Conservation (phyloP, 1,284 basidiomycete species). For the Tilletia indica region DNA sequence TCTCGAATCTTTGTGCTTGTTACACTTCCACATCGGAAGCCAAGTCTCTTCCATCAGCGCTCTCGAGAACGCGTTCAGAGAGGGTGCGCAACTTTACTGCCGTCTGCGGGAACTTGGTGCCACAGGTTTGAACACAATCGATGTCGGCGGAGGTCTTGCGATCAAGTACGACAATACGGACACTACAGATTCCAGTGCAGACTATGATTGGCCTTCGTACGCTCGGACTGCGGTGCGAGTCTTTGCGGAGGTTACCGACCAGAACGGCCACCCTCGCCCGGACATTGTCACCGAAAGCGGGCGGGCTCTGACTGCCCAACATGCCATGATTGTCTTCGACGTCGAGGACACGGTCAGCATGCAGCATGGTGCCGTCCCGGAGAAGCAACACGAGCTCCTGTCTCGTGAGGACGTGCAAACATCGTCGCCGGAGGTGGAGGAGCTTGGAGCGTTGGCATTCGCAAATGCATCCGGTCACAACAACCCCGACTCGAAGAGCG, state of each 20-base stretch:
- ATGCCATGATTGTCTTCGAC: conserved; percentile 8
- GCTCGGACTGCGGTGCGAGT: neutral
- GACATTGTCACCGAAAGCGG: neutral
- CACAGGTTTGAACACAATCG: neutral
- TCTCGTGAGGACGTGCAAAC: neutral
- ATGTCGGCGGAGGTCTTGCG: neutral
- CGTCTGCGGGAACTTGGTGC: neutral
- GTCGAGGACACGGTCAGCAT: neutral
- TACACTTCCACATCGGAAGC: conserved; percentile 1
- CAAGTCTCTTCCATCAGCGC: neutral
- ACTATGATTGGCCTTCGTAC: neutral
- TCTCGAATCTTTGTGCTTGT: neutral
- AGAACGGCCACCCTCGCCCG: neutral
- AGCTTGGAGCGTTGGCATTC: no score
- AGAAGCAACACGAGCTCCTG: neutral
- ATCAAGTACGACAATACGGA: conserved; percentile 1
- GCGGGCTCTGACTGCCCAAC: neutral
- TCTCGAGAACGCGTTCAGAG: neutral
- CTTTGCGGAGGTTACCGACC: conserved; percentile 1
- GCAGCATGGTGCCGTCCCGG: neutral
- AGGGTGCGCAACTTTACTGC: conserved; percentile 3
- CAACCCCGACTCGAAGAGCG: neutral
- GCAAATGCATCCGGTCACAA: neutral
- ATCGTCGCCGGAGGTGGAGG: no score
- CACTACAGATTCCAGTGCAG: neutral